Conservation (phyloP, 352 stramenopile species). For the Globisporangium yorkense region DNA sequence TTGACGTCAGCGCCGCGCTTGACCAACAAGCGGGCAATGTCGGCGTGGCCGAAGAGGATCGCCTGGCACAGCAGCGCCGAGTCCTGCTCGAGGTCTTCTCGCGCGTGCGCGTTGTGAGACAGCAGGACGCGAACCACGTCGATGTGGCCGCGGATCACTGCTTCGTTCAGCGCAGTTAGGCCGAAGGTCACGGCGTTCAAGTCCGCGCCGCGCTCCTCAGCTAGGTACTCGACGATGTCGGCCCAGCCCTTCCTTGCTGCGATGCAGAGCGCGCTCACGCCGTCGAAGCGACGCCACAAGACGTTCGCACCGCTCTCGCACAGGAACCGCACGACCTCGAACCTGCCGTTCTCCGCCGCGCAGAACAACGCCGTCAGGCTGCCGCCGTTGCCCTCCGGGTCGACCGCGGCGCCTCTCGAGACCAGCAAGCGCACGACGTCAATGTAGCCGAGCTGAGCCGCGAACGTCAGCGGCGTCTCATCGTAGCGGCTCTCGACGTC, state of each 20-base stretch:
- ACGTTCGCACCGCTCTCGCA: background rate
- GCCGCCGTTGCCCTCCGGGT: background rate
- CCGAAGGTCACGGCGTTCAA: background rate
- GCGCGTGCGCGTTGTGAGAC: background rate
- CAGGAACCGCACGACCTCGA: background rate
- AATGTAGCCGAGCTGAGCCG: background rate
- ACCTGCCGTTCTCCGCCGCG: background rate
- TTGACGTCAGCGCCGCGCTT: background rate
- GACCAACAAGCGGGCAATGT: background rate
- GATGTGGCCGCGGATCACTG: background rate
- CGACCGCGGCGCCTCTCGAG: background rate
- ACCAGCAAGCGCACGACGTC: constrained; percentile 1
- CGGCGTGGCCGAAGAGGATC: background rate
- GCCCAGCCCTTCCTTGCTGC: background rate
- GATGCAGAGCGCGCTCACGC: background rate
- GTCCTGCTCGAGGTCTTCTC: background rate
- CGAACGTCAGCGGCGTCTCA: background rate
- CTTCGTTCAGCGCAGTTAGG: background rate
- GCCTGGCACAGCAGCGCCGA: background rate
- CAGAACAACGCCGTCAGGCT: background rate
- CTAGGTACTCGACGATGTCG: constrained; percentile 2
- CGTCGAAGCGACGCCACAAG: background rate
- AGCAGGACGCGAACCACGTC: background rate
- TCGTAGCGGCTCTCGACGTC: background rate
- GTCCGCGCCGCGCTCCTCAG: background rate